phyloP scores from a whole-genome alignment of 2,329 filamentous ascomycete species.

The Phialophora verrucosa region DNA sequence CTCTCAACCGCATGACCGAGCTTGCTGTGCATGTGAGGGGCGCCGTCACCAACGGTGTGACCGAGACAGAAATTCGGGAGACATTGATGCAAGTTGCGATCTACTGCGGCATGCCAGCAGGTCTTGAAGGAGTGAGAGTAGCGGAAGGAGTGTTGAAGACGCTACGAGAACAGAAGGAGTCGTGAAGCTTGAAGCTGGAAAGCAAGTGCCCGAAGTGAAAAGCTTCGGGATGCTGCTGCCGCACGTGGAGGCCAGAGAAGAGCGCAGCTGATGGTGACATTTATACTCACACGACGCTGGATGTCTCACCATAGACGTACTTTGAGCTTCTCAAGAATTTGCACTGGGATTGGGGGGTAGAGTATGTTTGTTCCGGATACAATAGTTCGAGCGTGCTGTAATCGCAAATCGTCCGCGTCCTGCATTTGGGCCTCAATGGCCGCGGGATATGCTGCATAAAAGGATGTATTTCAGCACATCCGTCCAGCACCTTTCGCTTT shows the following conservation, averaged over 20 bases:
- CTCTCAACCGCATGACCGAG: constrained; percentile 64
- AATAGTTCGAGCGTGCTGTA: not conserved
- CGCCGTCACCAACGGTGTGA: constrained; percentile 67
- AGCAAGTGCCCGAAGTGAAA: not conserved
- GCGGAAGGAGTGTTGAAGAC: constrained; percentile 39
- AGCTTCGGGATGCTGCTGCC: not conserved
- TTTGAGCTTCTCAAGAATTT: too few species aligned
- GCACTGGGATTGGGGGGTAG: too few species aligned
- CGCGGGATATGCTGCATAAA: not conserved
- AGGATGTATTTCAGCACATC: not conserved
- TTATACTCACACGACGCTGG: not conserved
- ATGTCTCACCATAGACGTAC: not conserved
- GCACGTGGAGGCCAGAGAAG: not conserved
- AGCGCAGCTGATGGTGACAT: not conserved
- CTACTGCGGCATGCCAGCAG: constrained; percentile 54
- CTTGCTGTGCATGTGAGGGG: constrained; percentile 67
- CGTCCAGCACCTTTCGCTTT: not conserved
- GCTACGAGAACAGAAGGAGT: constrained; percentile 27
- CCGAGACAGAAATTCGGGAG: constrained; percentile 67
- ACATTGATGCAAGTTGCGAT: constrained; percentile 41
- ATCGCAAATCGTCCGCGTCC: not conserved
- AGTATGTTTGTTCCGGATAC: not conserved
- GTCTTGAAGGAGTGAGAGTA: constrained; percentile 49
- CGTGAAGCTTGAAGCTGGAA: constrained; percentile 1
- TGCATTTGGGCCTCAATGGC: not conserved